phyloP scores from a whole-genome alignment of 116 monocot genomes.

The Dioscorea cayenensis region DNA sequence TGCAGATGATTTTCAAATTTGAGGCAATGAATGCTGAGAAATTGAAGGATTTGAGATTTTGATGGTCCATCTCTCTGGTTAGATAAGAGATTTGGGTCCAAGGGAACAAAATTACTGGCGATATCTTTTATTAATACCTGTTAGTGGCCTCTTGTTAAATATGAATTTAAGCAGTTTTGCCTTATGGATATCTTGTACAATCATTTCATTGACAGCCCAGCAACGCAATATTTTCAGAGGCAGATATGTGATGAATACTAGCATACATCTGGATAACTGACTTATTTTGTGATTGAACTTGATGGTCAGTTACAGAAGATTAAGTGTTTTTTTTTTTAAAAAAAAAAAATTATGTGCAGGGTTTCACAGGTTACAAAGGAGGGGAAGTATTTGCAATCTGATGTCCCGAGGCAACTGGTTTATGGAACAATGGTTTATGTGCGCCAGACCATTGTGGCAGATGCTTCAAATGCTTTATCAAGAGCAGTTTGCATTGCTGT shows the following conservation, averaged over 20 bases:
- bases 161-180: no score
- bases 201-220: neutral
- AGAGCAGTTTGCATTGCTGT: constrained; percentile 89
- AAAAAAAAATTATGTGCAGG: constrained; percentile 35
- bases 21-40: no score
- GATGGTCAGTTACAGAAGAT: neutral
- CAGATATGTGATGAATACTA: neutral
- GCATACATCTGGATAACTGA: neutral
- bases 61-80: no score
- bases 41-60: no score
- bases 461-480: constrained; percentile 90
- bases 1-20: no score
- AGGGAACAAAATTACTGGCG: no score
- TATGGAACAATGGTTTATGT: constrained; percentile 99
- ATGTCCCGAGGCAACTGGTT: constrained; percentile 87
- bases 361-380: constrained; percentile 86
- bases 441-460: constrained; percentile 84
- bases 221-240: neutral
- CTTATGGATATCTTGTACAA: no score
- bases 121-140: no score
- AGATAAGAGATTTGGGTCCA: no score
- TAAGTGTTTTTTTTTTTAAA: neutral
- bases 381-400: constrained; percentile 74
- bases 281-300: neutral
- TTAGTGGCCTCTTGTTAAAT: no score